A percentile compares a stretch with the other conserved stretches of the same genome.
These are phyloP conservation scores for Mycosphaerella sp. DNA, from an alignment of 2,329 filamentous ascomycete genomes.

Conservation along the genomic window DNA sequence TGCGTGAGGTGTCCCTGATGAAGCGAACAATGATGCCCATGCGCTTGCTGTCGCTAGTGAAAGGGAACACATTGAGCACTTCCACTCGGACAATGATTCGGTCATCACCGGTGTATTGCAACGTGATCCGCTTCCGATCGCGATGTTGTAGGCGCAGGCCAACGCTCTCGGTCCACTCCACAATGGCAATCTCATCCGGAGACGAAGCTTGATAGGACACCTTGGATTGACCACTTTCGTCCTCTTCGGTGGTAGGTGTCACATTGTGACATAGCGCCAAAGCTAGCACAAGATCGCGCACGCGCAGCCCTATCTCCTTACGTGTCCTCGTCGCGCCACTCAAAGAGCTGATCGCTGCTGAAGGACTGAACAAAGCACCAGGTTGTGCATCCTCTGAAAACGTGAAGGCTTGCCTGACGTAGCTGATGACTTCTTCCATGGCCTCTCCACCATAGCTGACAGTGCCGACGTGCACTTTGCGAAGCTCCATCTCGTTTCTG, in stretches of 20 bases:
- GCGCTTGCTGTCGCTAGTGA: slow-evolving; percentile 94
- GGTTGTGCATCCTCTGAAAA: slow-evolving; percentile 32
- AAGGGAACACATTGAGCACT: slow-evolving; percentile 92
- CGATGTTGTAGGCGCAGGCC: slow-evolving; percentile 78
- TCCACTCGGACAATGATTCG: slow-evolving; percentile 73
- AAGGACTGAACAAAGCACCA: slow-evolving; percentile 62
- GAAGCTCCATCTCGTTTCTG: slow-evolving; percentile 79
- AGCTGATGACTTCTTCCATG: slow-evolving; percentile 91
- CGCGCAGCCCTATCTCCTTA: slow-evolving; percentile 86
- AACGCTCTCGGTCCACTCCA: slow-evolving; percentile 89
- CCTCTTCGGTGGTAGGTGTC: slow-evolving; percentile 80
- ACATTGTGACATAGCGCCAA: slow-evolving; percentile 95
- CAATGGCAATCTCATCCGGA: slow-evolving; percentile 96
- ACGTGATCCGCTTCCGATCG: slow-evolving; percentile 76
- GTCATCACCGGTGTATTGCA: slow-evolving; percentile 70
- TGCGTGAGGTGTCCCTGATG: slow-evolving; percentile 45
- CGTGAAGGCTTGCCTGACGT: slow-evolving; percentile 77
- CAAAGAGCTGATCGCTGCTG: slow-evolving; percentile 55
- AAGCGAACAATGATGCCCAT: slow-evolving; percentile 98
- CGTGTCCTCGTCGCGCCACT: slow-evolving; percentile 64
- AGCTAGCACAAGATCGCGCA: slow-evolving; percentile 86
- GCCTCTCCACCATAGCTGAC: slow-evolving; percentile 98
- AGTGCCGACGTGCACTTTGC: slow-evolving; percentile 96
- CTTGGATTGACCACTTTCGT: slow-evolving; percentile 61
- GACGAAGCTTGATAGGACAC: slow-evolving; percentile 95